Evolutionary conservation across 257 asterid species (phyloP).

Genomic region (Forsythia viridissima): DNA sequence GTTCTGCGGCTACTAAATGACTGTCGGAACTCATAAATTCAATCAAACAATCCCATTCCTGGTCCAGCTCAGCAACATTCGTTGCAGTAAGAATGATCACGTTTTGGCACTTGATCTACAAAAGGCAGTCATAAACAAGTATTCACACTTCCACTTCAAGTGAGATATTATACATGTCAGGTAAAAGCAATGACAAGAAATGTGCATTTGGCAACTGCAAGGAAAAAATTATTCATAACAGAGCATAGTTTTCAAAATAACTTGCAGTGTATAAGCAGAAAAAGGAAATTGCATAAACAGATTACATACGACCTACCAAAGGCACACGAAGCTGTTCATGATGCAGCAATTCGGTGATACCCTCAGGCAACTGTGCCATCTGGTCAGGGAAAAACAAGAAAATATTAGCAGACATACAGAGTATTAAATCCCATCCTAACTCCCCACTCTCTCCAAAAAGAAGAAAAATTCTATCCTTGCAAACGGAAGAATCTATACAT

Average conservation of each 20-base stretch:
- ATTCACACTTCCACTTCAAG: neutral
- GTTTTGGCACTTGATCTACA: conserved; percentile 83
- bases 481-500: neutral
- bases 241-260: neutral
- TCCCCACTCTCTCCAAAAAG: neutral
- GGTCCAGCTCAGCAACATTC: conserved; percentile 66
- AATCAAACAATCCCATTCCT: conserved; percentile 71
- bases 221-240: neutral
- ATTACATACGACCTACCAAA: conserved; percentile 55
- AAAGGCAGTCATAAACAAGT: conserved; percentile 5
- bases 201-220: neutral
- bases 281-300: neutral
- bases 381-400: conserved; percentile 28
- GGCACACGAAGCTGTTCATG: conserved; percentile 69
- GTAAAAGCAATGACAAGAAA: neutral
- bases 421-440: neutral
- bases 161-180: neutral
- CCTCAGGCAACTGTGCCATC: conserved; percentile 96
- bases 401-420: neutral
- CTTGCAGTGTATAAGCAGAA: neutral
- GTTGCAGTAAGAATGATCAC: conserved; percentile 75
- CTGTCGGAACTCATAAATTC: conserved; percentile 49
- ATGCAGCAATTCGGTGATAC: conserved; percentile 80
- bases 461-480: neutral
- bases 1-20: conserved; percentile 44